Conservation (phyloP, 495 filamentous ascomycete species). For the Hypoxylon perforatum region DNA sequence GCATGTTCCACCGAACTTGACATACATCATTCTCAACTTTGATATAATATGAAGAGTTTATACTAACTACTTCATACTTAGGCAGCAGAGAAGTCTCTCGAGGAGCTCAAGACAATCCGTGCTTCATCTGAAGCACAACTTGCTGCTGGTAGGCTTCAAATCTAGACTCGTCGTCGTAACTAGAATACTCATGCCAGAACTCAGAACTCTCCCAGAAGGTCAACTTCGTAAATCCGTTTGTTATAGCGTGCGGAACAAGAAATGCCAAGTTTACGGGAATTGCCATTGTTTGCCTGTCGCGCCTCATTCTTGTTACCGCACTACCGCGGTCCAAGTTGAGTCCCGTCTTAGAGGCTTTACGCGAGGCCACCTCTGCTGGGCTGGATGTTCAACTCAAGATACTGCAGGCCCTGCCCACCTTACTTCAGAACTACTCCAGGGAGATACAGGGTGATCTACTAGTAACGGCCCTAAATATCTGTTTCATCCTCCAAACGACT, state of each 20-base stretch:
- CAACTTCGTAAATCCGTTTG: slow-evolving; percentile 89
- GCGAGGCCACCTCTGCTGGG: slow-evolving; percentile 77
- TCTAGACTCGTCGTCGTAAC: slow-evolving; percentile 1
- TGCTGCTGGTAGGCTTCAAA: slow-evolving; percentile 72
- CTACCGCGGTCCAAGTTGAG: slow-evolving; percentile 77
- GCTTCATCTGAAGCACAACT: slow-evolving; percentile 84
- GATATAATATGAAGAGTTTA: slow-evolving; percentile 32
- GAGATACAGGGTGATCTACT: slow-evolving; percentile 84
- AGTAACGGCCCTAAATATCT: slow-evolving; percentile 84
- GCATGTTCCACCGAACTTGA: slow-evolving; percentile 59
- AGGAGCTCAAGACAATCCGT: slow-evolving; percentile 85
- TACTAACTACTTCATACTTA: slow-evolving; percentile 47
- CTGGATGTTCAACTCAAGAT: slow-evolving; percentile 97
- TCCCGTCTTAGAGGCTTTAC: slow-evolving; percentile 86
- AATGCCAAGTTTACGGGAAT: slow-evolving; percentile 90
- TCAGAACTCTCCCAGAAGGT: slow-evolving; percentile 84
- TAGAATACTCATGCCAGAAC: slow-evolving; percentile 39
- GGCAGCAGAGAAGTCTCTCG: slow-evolving; percentile 94
- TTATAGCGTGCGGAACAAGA: slow-evolving; percentile 88
- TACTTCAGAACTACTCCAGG: slow-evolving; percentile 89
- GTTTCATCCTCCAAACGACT: slow-evolving; percentile 86
- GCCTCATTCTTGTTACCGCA: slow-evolving; percentile 82
- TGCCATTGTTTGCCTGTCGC: slow-evolving; percentile 86
- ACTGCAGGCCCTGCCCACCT: slow-evolving; percentile 88
- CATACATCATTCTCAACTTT: neutral